Base-by-base conservation (phyloP, 495 filamentous ascomycete species). In the Penicillium bovifimosum region DNA sequence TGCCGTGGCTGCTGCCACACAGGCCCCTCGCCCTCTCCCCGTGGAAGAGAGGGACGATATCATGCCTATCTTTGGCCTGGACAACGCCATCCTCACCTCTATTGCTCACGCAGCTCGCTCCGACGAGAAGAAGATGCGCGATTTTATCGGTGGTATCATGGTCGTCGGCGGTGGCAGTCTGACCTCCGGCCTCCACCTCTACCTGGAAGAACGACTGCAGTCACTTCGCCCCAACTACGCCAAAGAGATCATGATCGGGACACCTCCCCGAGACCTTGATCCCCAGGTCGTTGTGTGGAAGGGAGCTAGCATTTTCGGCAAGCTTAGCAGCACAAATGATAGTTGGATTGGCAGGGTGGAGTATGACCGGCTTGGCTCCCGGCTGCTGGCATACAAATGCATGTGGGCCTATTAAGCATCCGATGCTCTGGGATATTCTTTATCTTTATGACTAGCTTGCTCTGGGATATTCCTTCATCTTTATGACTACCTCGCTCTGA, bases 231-330 rank as follows among this genome's bases (percentile, higher is more conserved):
- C 89, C 9, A 82, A 82, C 26, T 83, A 86, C 57, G 68, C 76
- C 6, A 91, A 92, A 54, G 85, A 90, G 54, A 91, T 98, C 54
- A 77, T 97, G 59, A 90, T 97, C 43, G 90, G 88, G 31, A 80
- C 82, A 13, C 91, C 90, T 32, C 95, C 93, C 1, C 70, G 93
- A 54, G 93, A 98, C 60, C 80, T 98, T 64, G 93, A 97, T 65
- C 87, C 90, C 18, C 90, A 96, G 65, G 91, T 96, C 6, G 87
- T 97, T 28, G 86, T 87, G 6, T 98, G 93, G 93, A 98, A 98
- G 77, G 93, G 93, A 2, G 95, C 87, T 3, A 96, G 91, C 61
- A 88, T 98, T 26, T 98, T 96, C 76, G 91, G 88, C n/a, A 92
- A 95, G 72, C 73, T 98, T 64, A 79, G 69, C 53, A 73, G 76